Evolutionary conservation across 768 basidiomycete species (phyloP).

Genomic region (Nidularia sp.): DNA sequence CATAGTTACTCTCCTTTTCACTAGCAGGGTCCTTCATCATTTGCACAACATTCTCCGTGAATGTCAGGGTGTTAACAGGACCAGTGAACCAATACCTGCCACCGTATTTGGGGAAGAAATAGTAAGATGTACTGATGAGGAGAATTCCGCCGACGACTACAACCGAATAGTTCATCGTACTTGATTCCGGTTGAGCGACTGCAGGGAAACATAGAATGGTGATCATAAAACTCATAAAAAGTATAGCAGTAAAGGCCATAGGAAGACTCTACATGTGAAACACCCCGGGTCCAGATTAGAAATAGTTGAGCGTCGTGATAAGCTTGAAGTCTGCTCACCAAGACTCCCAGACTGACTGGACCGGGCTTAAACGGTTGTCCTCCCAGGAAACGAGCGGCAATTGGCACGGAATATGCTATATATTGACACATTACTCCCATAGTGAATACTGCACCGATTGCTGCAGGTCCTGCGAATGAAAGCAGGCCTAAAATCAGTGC

Average conservation of each 20-base stretch:
- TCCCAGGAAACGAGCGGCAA: constrained; percentile 16
- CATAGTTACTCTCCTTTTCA: too few relatives aligned
- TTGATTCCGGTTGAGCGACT: not conserved
- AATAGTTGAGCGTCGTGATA: not conserved
- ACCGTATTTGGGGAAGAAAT: not conserved
- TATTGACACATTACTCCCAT: constrained; percentile 33
- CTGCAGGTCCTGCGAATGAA: constrained; percentile 47
- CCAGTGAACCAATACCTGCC: not conserved
- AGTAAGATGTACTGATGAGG: not conserved
- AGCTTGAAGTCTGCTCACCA: not conserved
- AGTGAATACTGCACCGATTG: constrained; percentile 51
- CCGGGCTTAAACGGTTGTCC: constrained; percentile 3
- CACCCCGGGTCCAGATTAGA: not conserved
- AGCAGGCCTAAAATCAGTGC: constrained; percentile 47
- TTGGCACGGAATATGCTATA: constrained; percentile 45
- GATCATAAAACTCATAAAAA: not conserved
- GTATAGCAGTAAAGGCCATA: not conserved
- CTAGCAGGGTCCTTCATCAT: too few relatives aligned
- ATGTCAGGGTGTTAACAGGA: not conserved
- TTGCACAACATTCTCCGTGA: too few relatives aligned
- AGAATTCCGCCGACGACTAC: not conserved
- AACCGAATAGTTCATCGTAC: not conserved
- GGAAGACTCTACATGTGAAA: not conserved
- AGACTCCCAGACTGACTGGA: constrained; percentile 7
- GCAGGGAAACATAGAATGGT: not conserved